Conservation (phyloP, 2,329 filamentous ascomycete genomes). For the Trichoderma breve region DNA sequence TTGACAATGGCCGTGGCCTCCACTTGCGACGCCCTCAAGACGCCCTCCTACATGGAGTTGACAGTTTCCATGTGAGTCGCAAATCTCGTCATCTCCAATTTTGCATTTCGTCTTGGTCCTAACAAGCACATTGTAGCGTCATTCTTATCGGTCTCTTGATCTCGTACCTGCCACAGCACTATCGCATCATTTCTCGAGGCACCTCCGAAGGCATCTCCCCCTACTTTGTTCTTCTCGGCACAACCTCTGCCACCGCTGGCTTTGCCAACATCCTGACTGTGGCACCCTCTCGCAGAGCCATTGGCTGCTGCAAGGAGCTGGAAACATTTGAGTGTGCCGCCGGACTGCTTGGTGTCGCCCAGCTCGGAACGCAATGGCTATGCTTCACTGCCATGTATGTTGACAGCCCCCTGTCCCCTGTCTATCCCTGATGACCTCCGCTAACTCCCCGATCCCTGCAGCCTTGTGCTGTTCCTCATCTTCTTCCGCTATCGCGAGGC, state of each 20-base stretch:
- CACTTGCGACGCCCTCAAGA: constrained; percentile 50
- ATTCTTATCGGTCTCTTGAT: constrained; percentile 85
- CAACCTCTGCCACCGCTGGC: constrained; percentile 81
- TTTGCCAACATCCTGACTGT: constrained; percentile 91
- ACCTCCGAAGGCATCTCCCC: constrained; percentile 94
- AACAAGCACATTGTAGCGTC: constrained; percentile 43
- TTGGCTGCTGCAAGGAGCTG: constrained; percentile 81
- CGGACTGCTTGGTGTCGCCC: constrained; percentile 81
- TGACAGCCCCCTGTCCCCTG: neutral
- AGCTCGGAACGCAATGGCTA: constrained; percentile 87
- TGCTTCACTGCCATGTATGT: constrained; percentile 89
- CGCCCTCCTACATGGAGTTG: constrained; percentile 54
- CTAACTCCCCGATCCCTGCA: constrained; percentile 41
- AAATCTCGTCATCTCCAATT: neutral
- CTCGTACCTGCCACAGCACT: constrained; percentile 93
- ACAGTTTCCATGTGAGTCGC: constrained; percentile 53
- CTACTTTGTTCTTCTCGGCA: constrained; percentile 91
- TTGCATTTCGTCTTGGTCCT: neutral
- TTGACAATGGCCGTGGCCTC: constrained; percentile 17
- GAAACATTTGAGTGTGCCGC: constrained; percentile 80
- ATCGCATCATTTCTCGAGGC: constrained; percentile 79
- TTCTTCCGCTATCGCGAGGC: constrained; percentile 75
- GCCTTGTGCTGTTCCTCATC: constrained; percentile 87
- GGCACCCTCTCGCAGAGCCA: constrained; percentile 76
- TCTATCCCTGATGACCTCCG: neutral